Evolutionary conservation across 108 stramenopile genomes (phyloP).

Genomic region (Nitzschia inconspicua): DNA sequence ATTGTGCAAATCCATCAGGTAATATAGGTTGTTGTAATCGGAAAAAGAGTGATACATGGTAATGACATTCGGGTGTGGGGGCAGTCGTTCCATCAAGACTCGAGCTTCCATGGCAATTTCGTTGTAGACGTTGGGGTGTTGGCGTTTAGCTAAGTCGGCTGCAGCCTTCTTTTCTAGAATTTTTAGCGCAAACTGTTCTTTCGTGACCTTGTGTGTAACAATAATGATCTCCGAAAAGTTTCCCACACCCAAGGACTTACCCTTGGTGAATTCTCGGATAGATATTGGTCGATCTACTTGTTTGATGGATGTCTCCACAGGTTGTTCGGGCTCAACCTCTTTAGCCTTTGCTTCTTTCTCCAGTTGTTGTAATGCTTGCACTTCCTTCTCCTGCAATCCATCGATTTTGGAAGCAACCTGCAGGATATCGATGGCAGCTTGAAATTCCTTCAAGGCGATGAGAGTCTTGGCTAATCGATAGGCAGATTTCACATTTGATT

Average conservation of each 20-base stretch:
- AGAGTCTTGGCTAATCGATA: slow-evolving; percentile 76
- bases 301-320: slow-evolving; percentile 53
- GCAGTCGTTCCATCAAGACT: slow-evolving; percentile 68
- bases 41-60: slow-evolving; percentile 88
- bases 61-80: slow-evolving; percentile 61
- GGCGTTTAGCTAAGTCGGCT: slow-evolving; percentile 76
- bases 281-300: slow-evolving; percentile 51
- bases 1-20: slow-evolving; percentile 87
- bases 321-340: slow-evolving; percentile 3
- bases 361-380: slow-evolving; percentile 52
- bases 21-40: slow-evolving; percentile 76
- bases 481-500: slow-evolving; percentile 54
- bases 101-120: slow-evolving; percentile 96
- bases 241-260: slow-evolving; percentile 70
- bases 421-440: slow-evolving; percentile 31
- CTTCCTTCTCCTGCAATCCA: slow-evolving; percentile 21
- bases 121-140: slow-evolving; percentile 95
- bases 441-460: slow-evolving; percentile 50
- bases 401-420: slow-evolving; percentile 9
- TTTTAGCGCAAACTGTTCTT: slow-evolving; percentile 94
- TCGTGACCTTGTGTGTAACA: slow-evolving; percentile 75
- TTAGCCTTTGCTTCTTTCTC: slow-evolving; percentile 10
- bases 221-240: slow-evolving; percentile 87
- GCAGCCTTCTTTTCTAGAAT: slow-evolving; percentile 91
- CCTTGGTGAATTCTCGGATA: slow-evolving; percentile 68